phyloP scores from a whole-genome alignment of 345 rosid species.

The Salix arbutifolia region DNA sequence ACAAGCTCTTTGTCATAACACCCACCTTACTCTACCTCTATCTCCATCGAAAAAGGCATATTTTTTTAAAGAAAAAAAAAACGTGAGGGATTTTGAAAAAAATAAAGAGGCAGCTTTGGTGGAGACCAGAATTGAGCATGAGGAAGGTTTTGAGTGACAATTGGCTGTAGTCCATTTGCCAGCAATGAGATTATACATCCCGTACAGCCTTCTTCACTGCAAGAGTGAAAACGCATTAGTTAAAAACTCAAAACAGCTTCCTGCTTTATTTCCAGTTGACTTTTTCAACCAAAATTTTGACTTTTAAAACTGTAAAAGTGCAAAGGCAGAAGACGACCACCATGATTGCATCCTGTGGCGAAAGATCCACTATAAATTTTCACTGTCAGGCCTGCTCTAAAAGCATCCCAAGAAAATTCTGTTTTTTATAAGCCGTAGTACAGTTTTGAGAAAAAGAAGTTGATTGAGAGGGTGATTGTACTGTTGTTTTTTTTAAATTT shows the following conservation, averaged over 20 bases:
- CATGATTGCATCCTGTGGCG: conserved; percentile 17
- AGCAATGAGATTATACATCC: background rate
- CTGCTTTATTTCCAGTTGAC: background rate
- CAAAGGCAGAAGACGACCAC: conserved; percentile 3
- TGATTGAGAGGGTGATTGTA: too few relatives aligned
- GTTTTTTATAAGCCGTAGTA: too few relatives aligned
- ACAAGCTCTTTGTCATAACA: too few relatives aligned
- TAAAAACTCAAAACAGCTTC: background rate
- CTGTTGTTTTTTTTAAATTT: too few relatives aligned
- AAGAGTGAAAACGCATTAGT: background rate
- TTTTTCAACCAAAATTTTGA: background rate
- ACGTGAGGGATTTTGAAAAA: background rate
- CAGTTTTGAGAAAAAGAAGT: too few relatives aligned
- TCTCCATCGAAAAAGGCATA: too few relatives aligned
- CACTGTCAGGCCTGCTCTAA: background rate
- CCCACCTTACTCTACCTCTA: too few relatives aligned
- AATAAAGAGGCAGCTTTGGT: background rate
- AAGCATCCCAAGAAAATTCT: conserved; percentile 25
- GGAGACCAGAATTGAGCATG: background rate
- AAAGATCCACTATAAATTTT: background rate
- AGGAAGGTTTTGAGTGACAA: background rate
- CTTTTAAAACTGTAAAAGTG: background rate
- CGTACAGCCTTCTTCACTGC: background rate
- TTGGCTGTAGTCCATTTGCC: background rate
- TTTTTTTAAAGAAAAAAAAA: too few relatives aligned